Percentiles rank a stretch among this genome's conserved stretches.
Evolutionary conservation across 2,329 filamentous ascomycete species (phyloP).

Genomic region (Exophiala viscosa): DNA sequence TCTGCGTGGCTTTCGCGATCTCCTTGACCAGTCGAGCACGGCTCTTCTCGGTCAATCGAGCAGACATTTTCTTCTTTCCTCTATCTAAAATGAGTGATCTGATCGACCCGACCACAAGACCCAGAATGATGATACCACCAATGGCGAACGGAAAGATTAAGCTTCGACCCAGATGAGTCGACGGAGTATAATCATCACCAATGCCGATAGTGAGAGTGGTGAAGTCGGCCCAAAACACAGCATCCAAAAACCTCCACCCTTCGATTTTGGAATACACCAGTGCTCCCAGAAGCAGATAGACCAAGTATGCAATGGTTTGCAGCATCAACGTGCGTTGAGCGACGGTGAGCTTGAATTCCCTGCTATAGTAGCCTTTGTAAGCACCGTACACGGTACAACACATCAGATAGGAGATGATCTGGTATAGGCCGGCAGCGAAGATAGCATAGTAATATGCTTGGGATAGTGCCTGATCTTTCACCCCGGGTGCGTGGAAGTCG

Average conservation of each 20-base stretch:
- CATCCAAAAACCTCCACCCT: slow-evolving; percentile 52
- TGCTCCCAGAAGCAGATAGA: slow-evolving; percentile 40
- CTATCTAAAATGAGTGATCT: slow-evolving; percentile 39
- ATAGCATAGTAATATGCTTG: slow-evolving; percentile 60
- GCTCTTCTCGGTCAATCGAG: slow-evolving; percentile 35
- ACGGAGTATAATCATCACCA: slow-evolving; percentile 50
- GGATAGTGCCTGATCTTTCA: slow-evolving; percentile 46
- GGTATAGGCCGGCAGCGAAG: slow-evolving; percentile 56
- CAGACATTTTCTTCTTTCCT: slow-evolving; percentile 36
- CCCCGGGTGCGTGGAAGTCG: slow-evolving; percentile 38
- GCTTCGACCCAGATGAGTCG: slow-evolving; percentile 48
- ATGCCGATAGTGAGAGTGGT: slow-evolving; percentile 55
- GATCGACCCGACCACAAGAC: slow-evolving; percentile 54
- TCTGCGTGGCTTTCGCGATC: slow-evolving; percentile 7
- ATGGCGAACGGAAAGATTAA: slow-evolving; percentile 55
- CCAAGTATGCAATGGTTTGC: slow-evolving; percentile 41
- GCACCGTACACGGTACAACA: slow-evolving; percentile 55
- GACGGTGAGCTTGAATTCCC: slow-evolving; percentile 54
- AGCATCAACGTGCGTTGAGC: slow-evolving; percentile 54
- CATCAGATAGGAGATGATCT: slow-evolving; percentile 54
- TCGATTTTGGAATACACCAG: slow-evolving; percentile 43
- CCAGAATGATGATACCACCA: slow-evolving; percentile 53
- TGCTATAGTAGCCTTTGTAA: slow-evolving; percentile 51
- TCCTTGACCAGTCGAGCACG: slow-evolving; percentile 32
- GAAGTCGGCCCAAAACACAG: slow-evolving; percentile 55